These are phyloP conservation scores for Nemania diffusa DNA, from an alignment of 2,329 filamentous ascomycete genomes.

Conservation along the genomic window DNA sequence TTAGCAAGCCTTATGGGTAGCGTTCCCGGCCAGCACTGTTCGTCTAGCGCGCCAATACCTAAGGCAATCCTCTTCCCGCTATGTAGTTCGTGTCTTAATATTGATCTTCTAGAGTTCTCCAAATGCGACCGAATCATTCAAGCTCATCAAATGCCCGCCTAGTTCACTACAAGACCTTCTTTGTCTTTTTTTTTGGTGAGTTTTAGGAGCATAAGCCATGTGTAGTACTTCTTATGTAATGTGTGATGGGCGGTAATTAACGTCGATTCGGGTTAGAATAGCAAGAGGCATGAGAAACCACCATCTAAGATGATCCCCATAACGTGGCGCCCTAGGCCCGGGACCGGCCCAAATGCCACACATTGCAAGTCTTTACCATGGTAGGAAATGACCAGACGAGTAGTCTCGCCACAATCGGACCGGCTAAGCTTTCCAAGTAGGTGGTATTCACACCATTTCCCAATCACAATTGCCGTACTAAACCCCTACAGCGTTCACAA, in stretches of 20 bases:
- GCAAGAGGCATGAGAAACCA: constrained; percentile 1
- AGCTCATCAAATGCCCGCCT: constrained; percentile 45
- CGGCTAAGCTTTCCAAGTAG: neutral
- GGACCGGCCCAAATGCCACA: neutral
- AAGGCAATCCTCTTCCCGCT: constrained; percentile 51
- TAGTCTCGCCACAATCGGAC: neutral
- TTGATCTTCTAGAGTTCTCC: constrained; percentile 49
- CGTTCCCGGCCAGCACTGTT: constrained; percentile 52
- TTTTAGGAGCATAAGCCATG: neutral
- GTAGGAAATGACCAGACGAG: neutral
- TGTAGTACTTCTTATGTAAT: neutral
- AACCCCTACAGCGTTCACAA: neutral
- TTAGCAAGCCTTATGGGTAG: constrained; percentile 50
- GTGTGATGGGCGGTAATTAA: neutral
- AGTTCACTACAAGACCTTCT: constrained; percentile 44
- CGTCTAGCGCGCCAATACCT: constrained; percentile 50
- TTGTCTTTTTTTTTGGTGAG: constrained; percentile 48
- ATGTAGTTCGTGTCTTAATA: constrained; percentile 39
- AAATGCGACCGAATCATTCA: constrained; percentile 49
- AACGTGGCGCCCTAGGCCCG: neutral
- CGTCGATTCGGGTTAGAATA: neutral
- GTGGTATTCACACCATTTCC: neutral
- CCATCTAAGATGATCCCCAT: neutral
- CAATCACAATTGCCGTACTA: no score
- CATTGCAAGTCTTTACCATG: neutral